Conservation (phyloP, 305 asterid genomes). For the Fraxinus latifolia region DNA sequence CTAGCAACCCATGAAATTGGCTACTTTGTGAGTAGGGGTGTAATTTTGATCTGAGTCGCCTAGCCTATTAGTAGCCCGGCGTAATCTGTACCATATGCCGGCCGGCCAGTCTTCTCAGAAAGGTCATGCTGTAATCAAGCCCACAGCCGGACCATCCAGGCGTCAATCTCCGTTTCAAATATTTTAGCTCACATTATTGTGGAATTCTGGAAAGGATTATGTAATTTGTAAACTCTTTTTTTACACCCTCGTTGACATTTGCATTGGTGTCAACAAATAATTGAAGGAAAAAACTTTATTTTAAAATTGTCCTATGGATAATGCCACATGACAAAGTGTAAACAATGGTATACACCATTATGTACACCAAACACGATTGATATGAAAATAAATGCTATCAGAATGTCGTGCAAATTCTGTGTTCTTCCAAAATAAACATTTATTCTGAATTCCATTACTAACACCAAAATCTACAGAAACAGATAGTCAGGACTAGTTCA, state of each 20-base stretch:
- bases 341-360: neutral
- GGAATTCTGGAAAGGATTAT: neutral
- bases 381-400: neutral
- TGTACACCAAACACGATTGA: neutral
- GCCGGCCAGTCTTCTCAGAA: neutral
- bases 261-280: neutral
- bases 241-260: neutral
- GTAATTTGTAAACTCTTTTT: neutral
- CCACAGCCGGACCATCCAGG: neutral
- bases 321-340: neutral
- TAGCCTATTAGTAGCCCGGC: neutral
- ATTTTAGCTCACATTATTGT: neutral
- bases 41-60: neutral
- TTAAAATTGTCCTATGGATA: neutral
- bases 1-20: neutral
- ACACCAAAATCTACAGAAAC: neutral
- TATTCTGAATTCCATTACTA: neutral
- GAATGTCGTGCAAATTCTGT: neutral
- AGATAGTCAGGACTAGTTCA: neutral
- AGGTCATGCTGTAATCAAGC: neutral
- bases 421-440: neutral
- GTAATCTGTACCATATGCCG: neutral
- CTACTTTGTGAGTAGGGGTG: neutral
- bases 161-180: neutral
- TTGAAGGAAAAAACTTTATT: neutral